These are phyloP conservation scores for Hansenula sp. DNA, from an alignment of 1,139 yeast species.

Conservation along the genomic window DNA sequence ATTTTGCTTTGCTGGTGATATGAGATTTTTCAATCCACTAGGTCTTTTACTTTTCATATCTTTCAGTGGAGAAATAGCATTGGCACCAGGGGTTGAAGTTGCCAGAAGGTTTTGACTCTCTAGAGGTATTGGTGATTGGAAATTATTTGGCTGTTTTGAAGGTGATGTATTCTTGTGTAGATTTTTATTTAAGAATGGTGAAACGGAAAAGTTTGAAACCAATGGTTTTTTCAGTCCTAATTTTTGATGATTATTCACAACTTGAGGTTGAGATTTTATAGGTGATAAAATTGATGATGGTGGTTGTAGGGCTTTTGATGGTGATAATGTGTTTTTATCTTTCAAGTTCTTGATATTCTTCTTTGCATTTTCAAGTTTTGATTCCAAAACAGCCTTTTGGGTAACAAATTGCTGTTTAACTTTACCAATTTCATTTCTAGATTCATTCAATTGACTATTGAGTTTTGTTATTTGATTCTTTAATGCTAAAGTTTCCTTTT, in stretches of 20 bases:
- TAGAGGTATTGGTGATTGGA: slow-evolving; percentile 8
- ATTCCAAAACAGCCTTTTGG: slow-evolving; percentile 29
- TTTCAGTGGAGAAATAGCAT: slow-evolving; percentile 14
- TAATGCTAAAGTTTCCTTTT: slow-evolving; percentile 18
- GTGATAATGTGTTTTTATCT: slow-evolving; percentile 8
- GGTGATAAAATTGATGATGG: slow-evolving; percentile 6
- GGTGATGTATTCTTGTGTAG: slow-evolving; percentile 8
- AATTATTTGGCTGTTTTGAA: slow-evolving; percentile 2
- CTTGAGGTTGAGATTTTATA: background rate
- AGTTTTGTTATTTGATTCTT: slow-evolving; percentile 19
- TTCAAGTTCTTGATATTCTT: slow-evolving; percentile 24
- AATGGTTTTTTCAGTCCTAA: slow-evolving; percentile 10
- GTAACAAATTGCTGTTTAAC: slow-evolving; percentile 24
- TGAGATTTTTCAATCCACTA: slow-evolving; percentile 18
- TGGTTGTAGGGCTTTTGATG: slow-evolving; percentile 7
- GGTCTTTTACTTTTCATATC: slow-evolving; percentile 9
- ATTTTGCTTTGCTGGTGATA: slow-evolving; percentile 16
- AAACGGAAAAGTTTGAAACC: slow-evolving; percentile 20
- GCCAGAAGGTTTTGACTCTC: slow-evolving; percentile 13
- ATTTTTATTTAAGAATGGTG: slow-evolving; percentile 22
- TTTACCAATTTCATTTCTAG: slow-evolving; percentile 14
- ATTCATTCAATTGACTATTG: slow-evolving; percentile 14
- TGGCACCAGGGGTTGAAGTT: slow-evolving; percentile 21
- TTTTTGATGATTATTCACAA: background rate
- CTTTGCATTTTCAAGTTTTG: slow-evolving; percentile 30